Evolutionary conservation across 805 yeast genomes (phyloP).

Genomic region (Starmerella sirachaensis): DNA sequence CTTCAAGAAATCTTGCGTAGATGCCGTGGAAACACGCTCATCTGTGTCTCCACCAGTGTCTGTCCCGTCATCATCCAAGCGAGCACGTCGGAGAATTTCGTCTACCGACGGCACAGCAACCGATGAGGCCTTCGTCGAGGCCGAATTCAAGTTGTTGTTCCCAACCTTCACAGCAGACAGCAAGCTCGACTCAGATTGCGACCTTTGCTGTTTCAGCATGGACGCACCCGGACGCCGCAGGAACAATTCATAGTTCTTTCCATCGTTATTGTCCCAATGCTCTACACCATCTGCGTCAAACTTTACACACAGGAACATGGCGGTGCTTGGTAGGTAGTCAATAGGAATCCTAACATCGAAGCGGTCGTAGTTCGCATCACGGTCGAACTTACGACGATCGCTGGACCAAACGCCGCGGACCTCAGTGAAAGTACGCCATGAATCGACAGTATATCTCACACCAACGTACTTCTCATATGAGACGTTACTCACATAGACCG

Average conservation of each 20-base stretch:
- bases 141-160: neutral
- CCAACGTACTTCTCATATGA: constrained; percentile 56
- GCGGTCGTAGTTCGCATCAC: constrained; percentile 39
- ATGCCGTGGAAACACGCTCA: neutral
- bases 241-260: constrained; percentile 45
- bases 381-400: constrained; percentile 32
- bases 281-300: constrained; percentile 41
- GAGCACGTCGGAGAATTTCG: neutral
- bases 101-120: neutral
- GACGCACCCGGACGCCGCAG: constrained; percentile 30
- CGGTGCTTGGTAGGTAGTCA: constrained; percentile 24
- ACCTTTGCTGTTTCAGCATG: too few species aligned
- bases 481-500: constrained; percentile 65
- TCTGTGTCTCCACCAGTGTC: neutral
- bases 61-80: neutral
- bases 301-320: constrained; percentile 45
- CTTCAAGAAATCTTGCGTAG: neutral
- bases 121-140: neutral
- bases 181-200: too few species aligned
- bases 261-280: constrained; percentile 67
- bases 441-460: constrained; percentile 62
- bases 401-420: constrained; percentile 49
- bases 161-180: too few species aligned
- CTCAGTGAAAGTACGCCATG: constrained; percentile 67
- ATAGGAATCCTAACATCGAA: constrained; percentile 50